A percentile compares a stretch with the other conserved stretches of the same genome.
phyloP scores from a whole-genome alignment of 2,329 filamentous ascomycete genomes.

The Pseudogymnoascus sp. region DNA sequence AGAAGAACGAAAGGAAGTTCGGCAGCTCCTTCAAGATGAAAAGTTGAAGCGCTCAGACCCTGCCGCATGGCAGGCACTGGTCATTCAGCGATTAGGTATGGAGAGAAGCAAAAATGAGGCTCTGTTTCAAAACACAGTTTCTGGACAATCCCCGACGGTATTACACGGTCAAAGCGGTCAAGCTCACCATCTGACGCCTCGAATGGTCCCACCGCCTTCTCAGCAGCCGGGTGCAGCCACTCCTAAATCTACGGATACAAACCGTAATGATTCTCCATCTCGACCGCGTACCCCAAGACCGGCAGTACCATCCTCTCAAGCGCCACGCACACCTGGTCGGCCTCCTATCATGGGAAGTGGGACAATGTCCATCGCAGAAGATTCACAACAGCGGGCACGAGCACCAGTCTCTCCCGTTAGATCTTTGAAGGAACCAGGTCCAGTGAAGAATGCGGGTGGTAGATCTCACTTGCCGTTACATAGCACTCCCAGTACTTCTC shows the following conservation, averaged over 20 bases:
- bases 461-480: background rate
- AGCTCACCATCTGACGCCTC: background rate
- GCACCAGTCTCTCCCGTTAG: background rate
- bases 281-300: background rate
- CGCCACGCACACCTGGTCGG: background rate
- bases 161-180: background rate
- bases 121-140: background rate
- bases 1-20: slow-evolving; percentile 53
- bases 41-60: slow-evolving; percentile 24
- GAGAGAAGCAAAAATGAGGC: background rate
- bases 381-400: background rate
- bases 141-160: background rate
- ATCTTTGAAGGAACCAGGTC: background rate
- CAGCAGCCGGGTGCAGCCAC: background rate
- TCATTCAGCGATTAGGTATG: background rate
- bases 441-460: background rate
- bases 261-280: background rate
- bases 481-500: background rate
- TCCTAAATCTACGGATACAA: background rate
- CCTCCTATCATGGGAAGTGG: slow-evolving; percentile 4
- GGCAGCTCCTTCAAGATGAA: slow-evolving; percentile 34
- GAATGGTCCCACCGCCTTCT: background rate
- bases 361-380: background rate
- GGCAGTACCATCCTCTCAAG: background rate
- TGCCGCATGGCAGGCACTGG: background rate